Conservation (phyloP, 345 rosid species). For the Odontarrhena argentea region DNA sequence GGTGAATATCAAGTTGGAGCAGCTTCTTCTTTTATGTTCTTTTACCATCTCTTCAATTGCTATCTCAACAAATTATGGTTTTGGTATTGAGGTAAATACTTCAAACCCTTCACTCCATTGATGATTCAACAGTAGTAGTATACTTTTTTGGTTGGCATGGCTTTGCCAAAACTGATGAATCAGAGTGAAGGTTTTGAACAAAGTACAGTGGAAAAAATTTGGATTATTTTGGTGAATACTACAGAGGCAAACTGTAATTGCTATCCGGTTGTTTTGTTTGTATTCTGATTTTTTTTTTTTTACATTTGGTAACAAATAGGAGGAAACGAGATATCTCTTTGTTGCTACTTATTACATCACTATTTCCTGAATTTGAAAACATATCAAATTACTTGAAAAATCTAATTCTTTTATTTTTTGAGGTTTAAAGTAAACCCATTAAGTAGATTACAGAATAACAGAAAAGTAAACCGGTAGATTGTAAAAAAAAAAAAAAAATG, state of each 20-base stretch:
- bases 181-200: slow-evolving; percentile 5
- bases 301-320: not conserved
- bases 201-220: slow-evolving; percentile 34
- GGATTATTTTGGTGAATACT: slow-evolving; percentile 37
- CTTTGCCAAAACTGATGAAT: slow-evolving; percentile 30
- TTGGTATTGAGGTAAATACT: slow-evolving; percentile 33
- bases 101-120: slow-evolving; percentile 15
- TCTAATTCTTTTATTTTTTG: too few species aligned
- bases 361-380: slow-evolving; percentile 8
- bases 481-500: not conserved
- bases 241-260: slow-evolving; percentile 28
- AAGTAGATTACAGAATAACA: too few species aligned
- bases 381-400: not conserved
- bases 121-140: slow-evolving; percentile 15
- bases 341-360: not conserved
- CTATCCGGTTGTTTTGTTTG: not conserved
- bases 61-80: slow-evolving; percentile 27
- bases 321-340: not conserved
- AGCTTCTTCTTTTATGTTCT: not conserved
- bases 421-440: too few species aligned
- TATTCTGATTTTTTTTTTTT: not conserved
- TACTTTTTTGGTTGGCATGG: slow-evolving; percentile 32
- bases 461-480: too few species aligned
- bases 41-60: slow-evolving; percentile 13
- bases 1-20: slow-evolving; percentile 17